These are phyloP conservation scores for Nyctanthes arbortristis DNA, from an alignment of 257 asterid species.

Conservation along the genomic window DNA sequence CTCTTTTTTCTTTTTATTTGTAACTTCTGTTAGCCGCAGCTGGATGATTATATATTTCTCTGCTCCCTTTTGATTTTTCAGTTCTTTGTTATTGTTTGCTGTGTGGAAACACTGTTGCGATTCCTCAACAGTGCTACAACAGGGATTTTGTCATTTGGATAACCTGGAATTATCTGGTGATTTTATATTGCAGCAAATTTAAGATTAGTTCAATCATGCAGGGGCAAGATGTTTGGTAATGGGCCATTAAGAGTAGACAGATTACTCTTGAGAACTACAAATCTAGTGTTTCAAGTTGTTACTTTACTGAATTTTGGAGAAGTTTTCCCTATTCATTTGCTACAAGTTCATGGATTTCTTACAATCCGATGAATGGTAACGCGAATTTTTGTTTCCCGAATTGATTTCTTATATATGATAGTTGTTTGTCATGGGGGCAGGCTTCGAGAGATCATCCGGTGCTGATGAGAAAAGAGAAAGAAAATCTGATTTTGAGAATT, in stretches of 20 bases:
- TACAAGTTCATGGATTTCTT: background rate
- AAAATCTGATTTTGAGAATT: slow-evolving; percentile 87
- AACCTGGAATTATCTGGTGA: slow-evolving; percentile 6
- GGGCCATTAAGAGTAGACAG: background rate
- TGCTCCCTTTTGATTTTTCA: background rate
- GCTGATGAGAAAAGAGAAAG: slow-evolving; percentile 86
- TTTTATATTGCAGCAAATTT: background rate
- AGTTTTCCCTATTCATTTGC: background rate
- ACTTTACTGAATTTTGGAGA: background rate
- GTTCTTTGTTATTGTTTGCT: background rate
- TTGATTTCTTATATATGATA: background rate
- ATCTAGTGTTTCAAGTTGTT: background rate
- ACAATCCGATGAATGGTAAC: background rate
- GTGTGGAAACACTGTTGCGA: background rate
- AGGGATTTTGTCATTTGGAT: background rate
- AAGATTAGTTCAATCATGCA: background rate
- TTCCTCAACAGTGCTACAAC: too few species aligned
- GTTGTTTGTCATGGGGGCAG: slow-evolving; percentile 41
- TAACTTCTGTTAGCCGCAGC: slow-evolving; percentile 3
- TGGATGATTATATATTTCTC: background rate
- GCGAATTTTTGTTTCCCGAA: background rate
- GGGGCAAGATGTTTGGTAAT: slow-evolving; percentile 5
- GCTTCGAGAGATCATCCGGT: slow-evolving; percentile 92
- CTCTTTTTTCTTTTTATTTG: background rate
- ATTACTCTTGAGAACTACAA: slow-evolving; percentile 8